phyloP scores from a whole-genome alignment of 148 eudicot genomes.

The Limonium bicolor region DNA sequence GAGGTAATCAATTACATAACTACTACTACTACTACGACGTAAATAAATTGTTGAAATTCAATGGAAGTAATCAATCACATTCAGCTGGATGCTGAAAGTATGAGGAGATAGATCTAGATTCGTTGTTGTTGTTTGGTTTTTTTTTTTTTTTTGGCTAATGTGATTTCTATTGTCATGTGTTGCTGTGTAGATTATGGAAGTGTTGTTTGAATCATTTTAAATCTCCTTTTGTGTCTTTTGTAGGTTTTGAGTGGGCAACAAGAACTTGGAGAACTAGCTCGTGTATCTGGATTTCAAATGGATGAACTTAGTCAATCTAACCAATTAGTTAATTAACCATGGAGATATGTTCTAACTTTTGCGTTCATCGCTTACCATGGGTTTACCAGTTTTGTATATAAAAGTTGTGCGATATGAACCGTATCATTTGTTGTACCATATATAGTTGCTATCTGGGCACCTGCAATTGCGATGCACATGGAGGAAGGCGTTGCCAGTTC shows the following conservation, averaged over 20 bases:
- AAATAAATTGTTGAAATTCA: neutral
- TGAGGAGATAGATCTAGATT: neutral
- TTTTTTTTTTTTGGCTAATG: neutral
- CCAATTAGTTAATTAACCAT: too few species aligned
- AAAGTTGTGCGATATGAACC: too few species aligned
- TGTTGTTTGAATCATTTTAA: neutral
- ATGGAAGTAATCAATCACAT: neutral
- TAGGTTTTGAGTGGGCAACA: constrained; percentile 68
- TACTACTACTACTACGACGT: neutral
- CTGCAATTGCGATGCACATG: too few species aligned
- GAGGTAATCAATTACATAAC: constrained; percentile 50
- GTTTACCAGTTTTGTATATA: too few species aligned
- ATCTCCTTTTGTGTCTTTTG: constrained; percentile 2
- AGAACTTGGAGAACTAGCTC: constrained; percentile 48
- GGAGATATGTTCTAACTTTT: too few species aligned
- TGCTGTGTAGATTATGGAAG: neutral
- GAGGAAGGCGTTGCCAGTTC: too few species aligned
- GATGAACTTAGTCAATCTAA: constrained; percentile 14
- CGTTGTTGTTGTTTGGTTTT: neutral
- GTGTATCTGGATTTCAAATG: constrained; percentile 31
- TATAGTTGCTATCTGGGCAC: too few species aligned
- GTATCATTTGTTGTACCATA: too few species aligned
- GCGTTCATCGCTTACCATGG: too few species aligned
- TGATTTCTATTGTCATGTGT: too few species aligned
- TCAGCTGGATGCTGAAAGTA: neutral